phyloP scores from a whole-genome alignment of 441 rosid species.

The Populus hybrid region DNA sequence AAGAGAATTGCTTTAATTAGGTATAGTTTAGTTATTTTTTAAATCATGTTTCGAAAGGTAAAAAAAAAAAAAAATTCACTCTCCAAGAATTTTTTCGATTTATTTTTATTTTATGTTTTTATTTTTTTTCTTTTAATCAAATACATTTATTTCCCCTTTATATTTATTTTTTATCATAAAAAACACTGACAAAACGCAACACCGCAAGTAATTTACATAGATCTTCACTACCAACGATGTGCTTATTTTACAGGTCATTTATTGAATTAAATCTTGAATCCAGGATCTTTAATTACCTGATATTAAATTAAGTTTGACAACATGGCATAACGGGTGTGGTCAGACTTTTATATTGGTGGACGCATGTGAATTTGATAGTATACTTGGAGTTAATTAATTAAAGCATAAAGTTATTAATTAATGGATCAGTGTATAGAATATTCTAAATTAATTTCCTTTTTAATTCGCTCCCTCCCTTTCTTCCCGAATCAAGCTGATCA shows the following conservation, averaged over 20 bases:
- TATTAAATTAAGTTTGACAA: not conserved
- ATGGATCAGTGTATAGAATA: too few species aligned
- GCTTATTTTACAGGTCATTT: not conserved
- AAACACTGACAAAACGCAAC: not conserved
- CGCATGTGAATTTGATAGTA: not conserved
- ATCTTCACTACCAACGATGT: not conserved
- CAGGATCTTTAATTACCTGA: not conserved
- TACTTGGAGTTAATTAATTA: not conserved
- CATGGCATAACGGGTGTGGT: slow-evolving; percentile 11
- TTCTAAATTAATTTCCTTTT: not conserved
- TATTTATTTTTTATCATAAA: too few species aligned
- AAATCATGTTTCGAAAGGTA: too few species aligned
- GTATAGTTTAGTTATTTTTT: not conserved
- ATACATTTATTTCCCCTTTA: too few species aligned
- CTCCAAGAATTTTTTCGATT: too few species aligned
- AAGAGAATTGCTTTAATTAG: not conserved
- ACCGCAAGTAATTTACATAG: not conserved
- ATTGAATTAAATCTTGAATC: not conserved
- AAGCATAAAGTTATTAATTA: too few species aligned
- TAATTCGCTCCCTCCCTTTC: not conserved
- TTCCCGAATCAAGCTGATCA: not conserved
- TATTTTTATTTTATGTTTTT: too few species aligned
- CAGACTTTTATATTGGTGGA: not conserved
- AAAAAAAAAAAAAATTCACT: too few species aligned
- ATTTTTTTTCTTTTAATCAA: too few species aligned